Evolutionary conservation across 192 early-diverging fungal species (phyloP).

Genomic region (Rhizoclosmatium sp.): DNA sequence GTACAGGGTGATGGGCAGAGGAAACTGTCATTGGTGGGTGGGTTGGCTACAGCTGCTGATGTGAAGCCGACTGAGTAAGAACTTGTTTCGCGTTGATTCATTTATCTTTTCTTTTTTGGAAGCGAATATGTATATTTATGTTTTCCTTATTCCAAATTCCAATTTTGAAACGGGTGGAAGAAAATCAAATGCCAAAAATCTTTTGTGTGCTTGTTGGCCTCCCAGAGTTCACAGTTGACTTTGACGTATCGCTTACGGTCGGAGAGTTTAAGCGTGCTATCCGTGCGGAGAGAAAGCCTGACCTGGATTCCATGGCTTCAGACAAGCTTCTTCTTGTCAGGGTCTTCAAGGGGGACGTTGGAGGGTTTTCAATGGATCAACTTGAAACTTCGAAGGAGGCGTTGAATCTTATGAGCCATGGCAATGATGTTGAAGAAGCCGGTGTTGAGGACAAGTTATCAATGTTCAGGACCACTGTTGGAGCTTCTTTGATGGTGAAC

Average conservation of each 20-base stretch:
- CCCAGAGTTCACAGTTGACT: neutral
- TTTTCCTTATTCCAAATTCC: too few relatives aligned
- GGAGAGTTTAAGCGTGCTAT: constrained; percentile 5
- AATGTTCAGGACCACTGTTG: neutral
- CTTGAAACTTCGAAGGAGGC: constrained; percentile 2
- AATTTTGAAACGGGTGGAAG: neutral
- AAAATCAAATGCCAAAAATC: neutral
- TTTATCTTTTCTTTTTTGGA: too few relatives aligned
- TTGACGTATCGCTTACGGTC: neutral
- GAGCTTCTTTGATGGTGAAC: neutral
- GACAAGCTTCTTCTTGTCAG: constrained; percentile 13
- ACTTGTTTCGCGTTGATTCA: too few relatives aligned
- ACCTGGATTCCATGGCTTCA: neutral
- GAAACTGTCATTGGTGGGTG: neutral
- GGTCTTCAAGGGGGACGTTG: constrained; percentile 19
- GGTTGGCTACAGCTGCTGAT: neutral
- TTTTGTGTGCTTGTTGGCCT: neutral
- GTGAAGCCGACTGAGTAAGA: too few relatives aligned
- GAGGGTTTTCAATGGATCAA: neutral
- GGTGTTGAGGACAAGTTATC: neutral
- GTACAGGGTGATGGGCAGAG: neutral
- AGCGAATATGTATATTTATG: too few relatives aligned
- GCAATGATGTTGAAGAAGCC: neutral
- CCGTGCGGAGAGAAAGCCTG: neutral
- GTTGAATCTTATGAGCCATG: neutral